A percentile compares a stretch with the other conserved stretches of the same genome.
Evolutionary conservation across 164 flowering plant genomes (phyloP).

Genomic region (Chloranthus sessilifolius): DNA sequence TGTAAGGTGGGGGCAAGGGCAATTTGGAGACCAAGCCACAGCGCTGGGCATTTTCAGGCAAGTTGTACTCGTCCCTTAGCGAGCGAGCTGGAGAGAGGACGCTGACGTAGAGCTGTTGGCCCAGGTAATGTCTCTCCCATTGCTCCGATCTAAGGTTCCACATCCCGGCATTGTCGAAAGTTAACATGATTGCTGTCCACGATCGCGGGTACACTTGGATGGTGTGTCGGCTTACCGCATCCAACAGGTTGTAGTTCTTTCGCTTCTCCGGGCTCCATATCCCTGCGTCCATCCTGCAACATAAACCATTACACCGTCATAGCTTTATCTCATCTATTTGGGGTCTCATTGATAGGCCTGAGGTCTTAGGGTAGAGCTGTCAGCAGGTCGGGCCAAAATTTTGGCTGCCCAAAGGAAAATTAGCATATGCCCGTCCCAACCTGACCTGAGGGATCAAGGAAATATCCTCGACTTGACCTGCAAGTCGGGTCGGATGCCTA

Average conservation of each 20-base stretch:
- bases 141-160: constrained; percentile 38
- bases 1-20: constrained; percentile 37
- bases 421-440: too few relatives aligned
- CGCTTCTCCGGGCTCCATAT: constrained; percentile 42
- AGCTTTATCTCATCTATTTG: too few relatives aligned
- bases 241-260: constrained; percentile 42
- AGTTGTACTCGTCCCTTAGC: constrained; percentile 41
- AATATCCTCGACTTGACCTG: too few relatives aligned
- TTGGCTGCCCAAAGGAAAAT: too few relatives aligned
- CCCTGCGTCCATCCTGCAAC: constrained; percentile 34
- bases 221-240: constrained; percentile 45
- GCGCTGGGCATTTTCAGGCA: constrained; percentile 19
- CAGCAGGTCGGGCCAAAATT: too few relatives aligned
- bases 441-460: too few relatives aligned
- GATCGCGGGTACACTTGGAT: constrained; percentile 46
- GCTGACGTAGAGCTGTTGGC: constrained; percentile 46
- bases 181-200: constrained; percentile 47
- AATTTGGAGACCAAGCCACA: constrained; percentile 39
- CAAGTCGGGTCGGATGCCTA: too few relatives aligned
- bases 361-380: too few relatives aligned
- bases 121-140: constrained; percentile 37
- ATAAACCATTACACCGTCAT: too few relatives aligned
- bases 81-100: constrained; percentile 36
- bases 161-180: constrained; percentile 51
- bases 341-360: too few relatives aligned